Percentiles rank a stretch among this genome's conserved stretches.
Conservation (phyloP, 1,139 yeast genomes). For the Lodderomyces metapsilosis region DNA sequence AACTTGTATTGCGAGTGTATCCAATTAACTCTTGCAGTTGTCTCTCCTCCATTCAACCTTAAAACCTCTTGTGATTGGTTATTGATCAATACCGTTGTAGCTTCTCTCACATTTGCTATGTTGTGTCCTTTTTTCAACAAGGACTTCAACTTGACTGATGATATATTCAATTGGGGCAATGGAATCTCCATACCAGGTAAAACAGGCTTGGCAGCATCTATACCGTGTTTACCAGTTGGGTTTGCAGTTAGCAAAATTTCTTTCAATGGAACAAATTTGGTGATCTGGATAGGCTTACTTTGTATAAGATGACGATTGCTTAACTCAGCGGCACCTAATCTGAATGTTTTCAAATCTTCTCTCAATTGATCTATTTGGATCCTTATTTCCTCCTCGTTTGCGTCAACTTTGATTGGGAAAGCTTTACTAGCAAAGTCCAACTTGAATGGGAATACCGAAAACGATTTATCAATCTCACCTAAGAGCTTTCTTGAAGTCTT, state of each 20-base stretch:
- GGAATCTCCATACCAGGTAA: slow-evolving; percentile 75
- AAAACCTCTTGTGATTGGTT: slow-evolving; percentile 48
- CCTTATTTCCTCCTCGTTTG: slow-evolving; percentile 30
- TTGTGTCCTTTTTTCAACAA: slow-evolving; percentile 53
- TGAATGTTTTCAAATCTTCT: slow-evolving; percentile 55
- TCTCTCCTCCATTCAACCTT: slow-evolving; percentile 77
- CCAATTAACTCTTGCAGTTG: slow-evolving; percentile 74
- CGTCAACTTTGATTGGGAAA: slow-evolving; percentile 52
- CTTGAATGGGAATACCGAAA: slow-evolving; percentile 92
- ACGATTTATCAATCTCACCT: slow-evolving; percentile 63
- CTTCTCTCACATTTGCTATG: slow-evolving; percentile 70
- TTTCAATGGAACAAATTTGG: slow-evolving; percentile 69
- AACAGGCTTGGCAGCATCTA: slow-evolving; percentile 63
- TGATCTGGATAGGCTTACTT: slow-evolving; percentile 68
- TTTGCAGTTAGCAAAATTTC: slow-evolving; percentile 59
- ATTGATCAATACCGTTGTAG: slow-evolving; percentile 57
- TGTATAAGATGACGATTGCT: slow-evolving; percentile 78
- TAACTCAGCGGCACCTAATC: slow-evolving; percentile 81
- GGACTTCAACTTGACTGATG: slow-evolving; percentile 62
- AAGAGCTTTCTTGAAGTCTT: slow-evolving; percentile 72
- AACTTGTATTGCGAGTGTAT: slow-evolving; percentile 73
- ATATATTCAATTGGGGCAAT: slow-evolving; percentile 66
- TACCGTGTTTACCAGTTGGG: slow-evolving; percentile 63
- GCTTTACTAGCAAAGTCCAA: slow-evolving; percentile 59
- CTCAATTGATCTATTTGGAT: slow-evolving; percentile 43